A percentile compares a stretch with the other conserved stretches of the same genome.
These are phyloP conservation scores for Cynanchum wilfordii DNA, from an alignment of 257 asterid genomes.

Conservation along the genomic window DNA sequence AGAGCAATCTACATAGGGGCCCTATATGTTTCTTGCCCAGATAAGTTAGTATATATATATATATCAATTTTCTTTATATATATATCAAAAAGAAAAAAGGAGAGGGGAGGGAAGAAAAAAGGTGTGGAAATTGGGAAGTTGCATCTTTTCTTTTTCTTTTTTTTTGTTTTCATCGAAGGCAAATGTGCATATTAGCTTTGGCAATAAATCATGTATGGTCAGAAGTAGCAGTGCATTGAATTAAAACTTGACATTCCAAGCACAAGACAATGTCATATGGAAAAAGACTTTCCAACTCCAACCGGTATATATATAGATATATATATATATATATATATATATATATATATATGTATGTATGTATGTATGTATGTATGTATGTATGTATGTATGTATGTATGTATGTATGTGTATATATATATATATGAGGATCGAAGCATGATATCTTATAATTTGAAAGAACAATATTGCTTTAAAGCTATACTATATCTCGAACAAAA, in stretches of 20 bases:
- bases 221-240: slow-evolving; percentile 31
- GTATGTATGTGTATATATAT: neutral
- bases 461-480: slow-evolving; percentile 15
- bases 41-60: too few relatives aligned
- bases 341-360: neutral
- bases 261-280: slow-evolving; percentile 26
- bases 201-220: slow-evolving; percentile 25
- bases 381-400: neutral
- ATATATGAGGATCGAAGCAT: too few relatives aligned
- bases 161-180: neutral
- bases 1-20: too few relatives aligned
- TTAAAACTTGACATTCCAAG: slow-evolving; percentile 23
- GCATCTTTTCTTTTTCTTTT: slow-evolving; percentile 13
- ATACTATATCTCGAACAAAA: slow-evolving; percentile 23
- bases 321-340: neutral
- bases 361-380: neutral
- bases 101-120: neutral
- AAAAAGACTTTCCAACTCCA: slow-evolving; percentile 21
- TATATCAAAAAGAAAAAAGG: too few relatives aligned
- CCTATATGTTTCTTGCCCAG: too few relatives aligned
- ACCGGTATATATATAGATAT: slow-evolving; percentile 1
- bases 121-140: slow-evolving; percentile 5
- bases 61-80: too few relatives aligned
- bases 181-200: slow-evolving; percentile 1
- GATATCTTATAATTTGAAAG: neutral